phyloP scores from a whole-genome alignment of 306 rosid species.

The Lablab purpureus region DNA sequence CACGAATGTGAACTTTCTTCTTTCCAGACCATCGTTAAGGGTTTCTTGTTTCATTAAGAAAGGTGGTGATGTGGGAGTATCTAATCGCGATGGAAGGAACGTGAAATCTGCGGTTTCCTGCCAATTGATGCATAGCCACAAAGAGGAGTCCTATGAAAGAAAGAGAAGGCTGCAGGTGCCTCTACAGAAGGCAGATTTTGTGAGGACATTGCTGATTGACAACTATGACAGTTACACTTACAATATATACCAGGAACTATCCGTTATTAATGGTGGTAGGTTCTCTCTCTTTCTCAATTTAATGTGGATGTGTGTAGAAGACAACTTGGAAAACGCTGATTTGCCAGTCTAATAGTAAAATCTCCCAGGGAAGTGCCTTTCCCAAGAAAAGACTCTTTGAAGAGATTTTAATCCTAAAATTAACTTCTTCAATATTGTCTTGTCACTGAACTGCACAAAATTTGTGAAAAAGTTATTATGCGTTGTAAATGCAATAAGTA shows the following conservation, averaged over 20 bases:
- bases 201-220: slow-evolving; percentile 94
- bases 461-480: neutral
- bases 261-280: slow-evolving; percentile 89
- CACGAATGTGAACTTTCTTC: slow-evolving; percentile 43
- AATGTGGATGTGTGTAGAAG: slow-evolving; percentile 3
- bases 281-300: slow-evolving; percentile 7
- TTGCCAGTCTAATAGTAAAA: neutral
- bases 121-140: slow-evolving; percentile 57
- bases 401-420: neutral
- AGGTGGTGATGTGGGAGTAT: slow-evolving; percentile 47
- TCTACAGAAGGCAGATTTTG: slow-evolving; percentile 60
- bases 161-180: slow-evolving; percentile 51
- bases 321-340: neutral
- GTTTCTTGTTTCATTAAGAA: slow-evolving; percentile 54
- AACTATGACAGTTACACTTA: slow-evolving; percentile 98
- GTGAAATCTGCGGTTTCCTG: slow-evolving; percentile 43
- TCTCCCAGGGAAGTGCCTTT: neutral
- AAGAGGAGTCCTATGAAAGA: slow-evolving; percentile 61
- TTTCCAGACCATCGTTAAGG: slow-evolving; percentile 49
- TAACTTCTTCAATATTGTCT: neutral
- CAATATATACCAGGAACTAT: slow-evolving; percentile 94
- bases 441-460: neutral
- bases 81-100: slow-evolving; percentile 50
- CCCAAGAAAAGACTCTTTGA: neutral
- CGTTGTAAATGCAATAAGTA: neutral